phyloP scores from a whole-genome alignment of 495 filamentous ascomycete genomes.

The Melanomma pulvis-pyrius region DNA sequence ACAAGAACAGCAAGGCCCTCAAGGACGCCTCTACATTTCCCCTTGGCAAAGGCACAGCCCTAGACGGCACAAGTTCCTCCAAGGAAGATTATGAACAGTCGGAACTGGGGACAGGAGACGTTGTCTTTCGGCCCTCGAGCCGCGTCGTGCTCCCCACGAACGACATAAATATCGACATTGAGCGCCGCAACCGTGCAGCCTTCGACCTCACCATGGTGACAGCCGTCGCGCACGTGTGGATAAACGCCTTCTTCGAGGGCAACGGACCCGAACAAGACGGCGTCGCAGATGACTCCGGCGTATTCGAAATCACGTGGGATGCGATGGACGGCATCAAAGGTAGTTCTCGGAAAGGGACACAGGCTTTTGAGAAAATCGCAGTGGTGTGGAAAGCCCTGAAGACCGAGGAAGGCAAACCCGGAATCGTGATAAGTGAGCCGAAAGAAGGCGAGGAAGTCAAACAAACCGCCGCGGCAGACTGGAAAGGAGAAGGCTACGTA shows the following conservation, averaged over 20 bases:
- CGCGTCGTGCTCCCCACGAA: conserved; percentile 72
- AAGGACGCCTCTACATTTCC: background rate
- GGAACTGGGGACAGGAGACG: conserved; percentile 47
- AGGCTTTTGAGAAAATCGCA: conserved; percentile 79
- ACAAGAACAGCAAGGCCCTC: conserved; percentile 6
- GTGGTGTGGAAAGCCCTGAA: conserved; percentile 72
- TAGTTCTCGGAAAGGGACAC: conserved; percentile 73
- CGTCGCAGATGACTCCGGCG: conserved; percentile 54
- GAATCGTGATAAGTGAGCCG: conserved; percentile 41
- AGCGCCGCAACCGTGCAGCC: conserved; percentile 74
- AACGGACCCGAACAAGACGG: conserved; percentile 67
- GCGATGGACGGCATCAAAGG: conserved; percentile 78
- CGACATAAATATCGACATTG: conserved; percentile 88
- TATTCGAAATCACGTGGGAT: conserved; percentile 69
- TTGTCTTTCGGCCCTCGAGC: conserved; percentile 72
- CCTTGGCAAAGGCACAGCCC: background rate
- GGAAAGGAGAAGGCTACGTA: conserved; percentile 55
- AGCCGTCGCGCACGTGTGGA: conserved; percentile 92
- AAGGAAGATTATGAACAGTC: conserved; percentile 2
- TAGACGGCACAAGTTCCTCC: conserved; percentile 19
- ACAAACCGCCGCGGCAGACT: conserved; percentile 69
- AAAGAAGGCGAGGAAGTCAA: conserved; percentile 62
- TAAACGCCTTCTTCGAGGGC: conserved; percentile 92
- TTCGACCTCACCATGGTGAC: conserved; percentile 89
- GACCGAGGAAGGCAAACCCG: conserved; percentile 33